phyloP scores from a whole-genome alignment of 2,329 filamentous ascomycete genomes.

The Lachnellula subtilissima region DNA sequence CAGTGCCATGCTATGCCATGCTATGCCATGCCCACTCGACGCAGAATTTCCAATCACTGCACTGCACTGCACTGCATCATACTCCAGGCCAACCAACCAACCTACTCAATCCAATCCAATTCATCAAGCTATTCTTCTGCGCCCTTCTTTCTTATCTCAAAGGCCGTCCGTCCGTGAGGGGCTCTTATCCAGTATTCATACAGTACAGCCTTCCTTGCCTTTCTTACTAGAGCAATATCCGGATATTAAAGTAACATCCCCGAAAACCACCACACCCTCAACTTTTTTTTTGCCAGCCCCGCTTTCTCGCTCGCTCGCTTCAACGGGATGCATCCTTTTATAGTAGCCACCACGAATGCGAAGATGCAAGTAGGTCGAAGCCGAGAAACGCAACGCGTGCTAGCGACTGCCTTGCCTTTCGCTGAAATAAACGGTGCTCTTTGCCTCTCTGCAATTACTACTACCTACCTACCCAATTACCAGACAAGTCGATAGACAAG shows the following conservation, averaged over 20 bases:
- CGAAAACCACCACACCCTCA: not conserved
- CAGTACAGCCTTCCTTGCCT: not conserved
- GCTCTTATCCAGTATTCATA: no score
- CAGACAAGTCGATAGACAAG: not conserved
- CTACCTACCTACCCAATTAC: no score
- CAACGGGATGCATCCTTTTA: not conserved
- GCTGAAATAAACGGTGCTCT: not conserved
- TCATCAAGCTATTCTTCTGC: not conserved
- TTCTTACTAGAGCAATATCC: not conserved
- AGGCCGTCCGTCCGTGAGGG: not conserved
- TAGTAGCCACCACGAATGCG: not conserved
- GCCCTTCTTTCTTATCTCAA: not conserved
- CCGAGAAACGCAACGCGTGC: not conserved
- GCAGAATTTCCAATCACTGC: not conserved
- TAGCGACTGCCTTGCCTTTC: not conserved
- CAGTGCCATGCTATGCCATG: no score
- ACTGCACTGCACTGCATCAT: not conserved
- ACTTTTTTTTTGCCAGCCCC: not conserved
- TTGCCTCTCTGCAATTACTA: not conserved
- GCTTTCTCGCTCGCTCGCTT: no score
- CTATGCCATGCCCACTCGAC: not conserved
- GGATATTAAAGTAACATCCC: not conserved
- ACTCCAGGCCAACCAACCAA: not conserved
- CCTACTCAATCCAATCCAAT: not conserved
- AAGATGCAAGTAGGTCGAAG: not conserved